These are phyloP conservation scores for Evansstolkia leycettana DNA, from an alignment of 495 filamentous ascomycete species.

Conservation along the genomic window DNA sequence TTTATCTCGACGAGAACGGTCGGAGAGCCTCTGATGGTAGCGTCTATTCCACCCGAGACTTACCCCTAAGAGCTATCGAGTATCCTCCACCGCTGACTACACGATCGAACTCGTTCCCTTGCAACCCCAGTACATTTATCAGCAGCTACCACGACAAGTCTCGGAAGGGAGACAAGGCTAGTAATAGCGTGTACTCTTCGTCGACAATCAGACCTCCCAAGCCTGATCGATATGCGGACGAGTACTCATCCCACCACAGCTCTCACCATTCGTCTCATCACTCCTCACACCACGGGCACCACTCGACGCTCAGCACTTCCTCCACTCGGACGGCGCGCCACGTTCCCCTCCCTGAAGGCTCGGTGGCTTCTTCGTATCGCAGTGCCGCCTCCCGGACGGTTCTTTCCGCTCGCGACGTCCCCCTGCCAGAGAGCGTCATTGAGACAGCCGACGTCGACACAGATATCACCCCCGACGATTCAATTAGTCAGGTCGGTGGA, in stretches of 20 bases:
- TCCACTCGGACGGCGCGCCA: conserved; percentile 20
- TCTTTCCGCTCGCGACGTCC: conserved; percentile 23
- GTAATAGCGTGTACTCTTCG: conserved; percentile 25
- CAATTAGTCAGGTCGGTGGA: conserved; percentile 24
- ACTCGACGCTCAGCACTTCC: no score
- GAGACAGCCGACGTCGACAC: conserved; percentile 16
- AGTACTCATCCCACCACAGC: conserved; percentile 10
- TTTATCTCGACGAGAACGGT: conserved; percentile 21
- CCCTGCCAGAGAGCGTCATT: conserved; percentile 37
- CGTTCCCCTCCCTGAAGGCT: conserved; percentile 17
- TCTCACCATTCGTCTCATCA: conserved; percentile 8
- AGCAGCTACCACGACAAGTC: conserved; percentile 29
- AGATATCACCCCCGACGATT: conserved; percentile 24
- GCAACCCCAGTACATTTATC: conserved; percentile 26
- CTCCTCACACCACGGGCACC: conserved; percentile 3
- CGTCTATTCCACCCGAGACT: conserved; percentile 22
- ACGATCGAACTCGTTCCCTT: conserved; percentile 16
- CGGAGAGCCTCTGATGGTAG: conserved; percentile 28
- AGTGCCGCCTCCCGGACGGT: conserved; percentile 13
- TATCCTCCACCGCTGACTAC: conserved; percentile 20
- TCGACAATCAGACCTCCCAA: conserved; percentile 35
- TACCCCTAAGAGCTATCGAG: conserved; percentile 30
- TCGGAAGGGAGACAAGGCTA: conserved; percentile 15
- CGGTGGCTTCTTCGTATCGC: conserved; percentile 12
- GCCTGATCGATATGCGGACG: conserved; percentile 10